Conservation (phyloP, 176 grass and related monocot species). For the Chloris gayana region DNA sequence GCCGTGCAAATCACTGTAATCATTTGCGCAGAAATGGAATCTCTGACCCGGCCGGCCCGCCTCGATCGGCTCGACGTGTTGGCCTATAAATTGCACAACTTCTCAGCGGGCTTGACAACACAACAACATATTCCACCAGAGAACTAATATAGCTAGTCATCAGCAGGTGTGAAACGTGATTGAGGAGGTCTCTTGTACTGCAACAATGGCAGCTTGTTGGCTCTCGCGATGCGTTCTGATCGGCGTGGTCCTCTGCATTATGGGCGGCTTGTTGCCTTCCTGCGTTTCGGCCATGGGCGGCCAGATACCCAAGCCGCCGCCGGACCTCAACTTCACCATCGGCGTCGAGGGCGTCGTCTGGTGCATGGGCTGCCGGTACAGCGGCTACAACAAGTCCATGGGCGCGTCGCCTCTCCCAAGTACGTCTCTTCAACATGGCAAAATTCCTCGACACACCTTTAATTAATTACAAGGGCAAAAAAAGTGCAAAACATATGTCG, state of each 20-base stretch:
- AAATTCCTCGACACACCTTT: no score
- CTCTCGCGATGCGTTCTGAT: background rate
- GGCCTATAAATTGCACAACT: conserved; percentile 22
- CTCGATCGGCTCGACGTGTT: background rate
- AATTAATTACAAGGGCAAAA: no score
- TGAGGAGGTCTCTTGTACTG: background rate
- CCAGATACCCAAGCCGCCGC: conserved; percentile 31
- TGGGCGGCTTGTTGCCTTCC: conserved; percentile 26
- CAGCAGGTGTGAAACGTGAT: background rate
- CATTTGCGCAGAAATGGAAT: background rate
- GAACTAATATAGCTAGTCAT: background rate
- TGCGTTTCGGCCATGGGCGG: conserved; percentile 34
- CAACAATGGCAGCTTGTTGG: background rate
- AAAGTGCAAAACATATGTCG: no score
- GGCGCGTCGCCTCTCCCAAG: conserved; percentile 39
- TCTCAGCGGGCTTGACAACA: background rate
- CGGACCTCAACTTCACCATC: conserved; percentile 48
- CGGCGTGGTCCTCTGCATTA: background rate
- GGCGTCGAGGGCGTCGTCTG: conserved; percentile 46
- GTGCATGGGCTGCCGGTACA: conserved; percentile 49
- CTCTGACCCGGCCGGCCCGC: background rate
- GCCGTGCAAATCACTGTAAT: conserved; percentile 16
- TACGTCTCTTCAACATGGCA: no score
- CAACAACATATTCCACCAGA: background rate
- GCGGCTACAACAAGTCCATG: conserved; percentile 36